A percentile compares a stretch with the other conserved stretches of the same genome.
Evolutionary conservation across 345 rosid genomes (phyloP).

Genomic region (Lepidium didymum): DNA sequence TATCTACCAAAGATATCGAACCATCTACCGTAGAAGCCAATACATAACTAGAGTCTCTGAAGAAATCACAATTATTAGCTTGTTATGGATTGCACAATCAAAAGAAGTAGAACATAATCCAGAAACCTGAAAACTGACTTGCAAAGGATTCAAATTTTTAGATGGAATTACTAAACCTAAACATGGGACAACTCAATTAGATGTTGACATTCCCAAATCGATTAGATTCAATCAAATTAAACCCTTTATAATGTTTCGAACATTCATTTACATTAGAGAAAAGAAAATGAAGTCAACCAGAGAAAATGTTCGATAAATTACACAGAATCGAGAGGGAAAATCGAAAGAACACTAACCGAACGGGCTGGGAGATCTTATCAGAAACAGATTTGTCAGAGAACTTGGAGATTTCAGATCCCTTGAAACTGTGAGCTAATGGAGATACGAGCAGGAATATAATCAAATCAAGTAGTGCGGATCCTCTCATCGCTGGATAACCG

Average conservation of each 20-base stretch:
- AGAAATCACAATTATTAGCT: slow-evolving; percentile 10
- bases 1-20: slow-evolving; percentile 43
- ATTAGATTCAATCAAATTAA: not conserved
- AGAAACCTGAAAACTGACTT: not conserved
- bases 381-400: slow-evolving; percentile 32
- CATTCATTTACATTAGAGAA: not conserved
- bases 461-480: slow-evolving; percentile 32
- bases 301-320: not conserved
- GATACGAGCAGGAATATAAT: slow-evolving; percentile 30
- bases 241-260: not conserved
- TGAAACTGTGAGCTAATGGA: slow-evolving; percentile 26
- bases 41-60: slow-evolving; percentile 34
- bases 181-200: not conserved
- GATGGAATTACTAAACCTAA: not conserved
- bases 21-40: slow-evolving; percentile 51
- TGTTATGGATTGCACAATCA: not conserved
- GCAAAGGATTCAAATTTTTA: slow-evolving; percentile 4
- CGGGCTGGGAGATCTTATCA: slow-evolving; percentile 33
- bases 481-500: slow-evolving; percentile 40
- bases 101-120: not conserved
- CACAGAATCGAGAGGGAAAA: not conserved
- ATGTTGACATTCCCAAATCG: not conserved
- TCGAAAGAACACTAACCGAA: slow-evolving; percentile 31
- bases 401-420: slow-evolving; percentile 36
- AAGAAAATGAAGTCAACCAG: not conserved